These are phyloP conservation scores for Globisporangium splendens DNA, from an alignment of 352 stramenopile species.

Conservation along the genomic window DNA sequence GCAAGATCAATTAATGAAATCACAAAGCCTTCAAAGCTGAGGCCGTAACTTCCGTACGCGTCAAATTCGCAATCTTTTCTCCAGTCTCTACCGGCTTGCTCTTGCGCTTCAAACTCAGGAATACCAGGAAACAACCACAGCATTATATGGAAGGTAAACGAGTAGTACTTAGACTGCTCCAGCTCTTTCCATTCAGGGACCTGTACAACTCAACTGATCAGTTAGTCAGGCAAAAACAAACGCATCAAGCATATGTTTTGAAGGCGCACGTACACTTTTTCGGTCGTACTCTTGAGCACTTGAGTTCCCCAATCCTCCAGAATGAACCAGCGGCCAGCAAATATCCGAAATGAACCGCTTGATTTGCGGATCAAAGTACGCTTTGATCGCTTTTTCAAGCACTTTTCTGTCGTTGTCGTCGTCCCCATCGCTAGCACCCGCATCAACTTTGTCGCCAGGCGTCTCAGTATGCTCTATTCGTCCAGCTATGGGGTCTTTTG, in stretches of 20 bases:
- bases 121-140: slow-evolving; percentile 54
- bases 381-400: slow-evolving; percentile 21
- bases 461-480: neutral
- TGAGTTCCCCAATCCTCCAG: slow-evolving; percentile 11
- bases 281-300: neutral
- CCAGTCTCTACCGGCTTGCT: slow-evolving; percentile 41
- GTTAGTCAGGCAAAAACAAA: neutral
- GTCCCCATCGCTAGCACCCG: too few species aligned
- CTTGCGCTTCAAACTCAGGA: slow-evolving; percentile 34
- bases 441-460: neutral
- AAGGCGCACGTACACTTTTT: neutral
- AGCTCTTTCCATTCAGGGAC: slow-evolving; percentile 38
- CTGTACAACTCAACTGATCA: slow-evolving; percentile 4
- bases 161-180: slow-evolving; percentile 39
- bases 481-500: neutral
- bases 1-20: slow-evolving; percentile 46
- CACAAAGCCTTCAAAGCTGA: slow-evolving; percentile 47
- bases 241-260: too few species aligned
- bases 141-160: slow-evolving; percentile 37
- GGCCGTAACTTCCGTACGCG: slow-evolving; percentile 23
- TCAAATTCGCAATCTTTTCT: slow-evolving; percentile 50
- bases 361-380: slow-evolving; percentile 40
- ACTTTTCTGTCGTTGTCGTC: neutral
- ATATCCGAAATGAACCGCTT: slow-evolving; percentile 34
- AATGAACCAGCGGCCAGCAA: slow-evolving; percentile 49